Base-by-base conservation (phyloP, 495 filamentous ascomycete species). In the Penicillium soppii region DNA sequence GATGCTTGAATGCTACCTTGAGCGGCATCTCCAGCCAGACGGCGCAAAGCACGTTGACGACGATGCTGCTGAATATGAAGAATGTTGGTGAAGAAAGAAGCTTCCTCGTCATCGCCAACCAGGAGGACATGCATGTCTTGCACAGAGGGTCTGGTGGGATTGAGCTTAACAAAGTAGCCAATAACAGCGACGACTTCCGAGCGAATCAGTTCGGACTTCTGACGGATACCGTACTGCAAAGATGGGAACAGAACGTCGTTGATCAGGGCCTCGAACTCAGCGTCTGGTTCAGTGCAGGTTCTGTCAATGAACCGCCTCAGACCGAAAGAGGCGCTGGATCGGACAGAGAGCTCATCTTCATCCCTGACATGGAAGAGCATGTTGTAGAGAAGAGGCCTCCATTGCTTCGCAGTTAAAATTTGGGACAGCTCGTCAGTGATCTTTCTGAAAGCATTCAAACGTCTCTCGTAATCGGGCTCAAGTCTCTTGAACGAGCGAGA, bases 51-150 rank as follows among this genome's bases (percentile, higher is more conserved):
- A 49, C 90, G 82, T 21, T 94, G 79, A 54, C 95, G 89, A 56
- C 91, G 84, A 47, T 94, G 87, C 37, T 92, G 85, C 52, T 96
- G 95, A 39, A 95, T 92, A 50, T 95, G 90, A 12, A 97, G 77
- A 33, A 96, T 81, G 54, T 96, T 95, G 67, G 76, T 87, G 72
- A 97, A 97, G 72, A 97, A 96, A 7, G 87, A 94, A 2, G 91
- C 87, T 61, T 97, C 90, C 32, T 95, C 83, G 37, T 96, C 92
- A 43, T 87, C 82, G 2, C 77, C 82, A 27, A 85, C 82, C 26
- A 92, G 81, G 19, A 98, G 78, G 0, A 75, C 73, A 42, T 81
- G 74, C 75, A 97, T 81, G 62, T 96, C 95, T 26, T 78, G 73
- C 33, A 96, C 80, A 36, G 82, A 76, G 5, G 77, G 56, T 82